These are phyloP conservation scores for Chlamydomonas applanata DNA, from an alignment of 139 green algal species.

Conservation along the genomic window DNA sequence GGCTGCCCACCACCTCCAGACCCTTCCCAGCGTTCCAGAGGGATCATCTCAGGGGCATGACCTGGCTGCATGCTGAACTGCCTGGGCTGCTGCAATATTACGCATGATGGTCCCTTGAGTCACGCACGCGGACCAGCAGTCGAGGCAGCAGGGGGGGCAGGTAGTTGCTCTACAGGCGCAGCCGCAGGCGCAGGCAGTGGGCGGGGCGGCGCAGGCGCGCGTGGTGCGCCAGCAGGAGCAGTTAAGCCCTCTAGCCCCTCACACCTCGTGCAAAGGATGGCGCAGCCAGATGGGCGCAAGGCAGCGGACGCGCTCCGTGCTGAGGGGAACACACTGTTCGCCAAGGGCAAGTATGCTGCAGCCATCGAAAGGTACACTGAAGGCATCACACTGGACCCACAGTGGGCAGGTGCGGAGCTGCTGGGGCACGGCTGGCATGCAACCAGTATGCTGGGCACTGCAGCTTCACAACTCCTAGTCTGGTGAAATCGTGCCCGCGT, in stretches of 20 bases:
- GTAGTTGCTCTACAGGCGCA: not conserved
- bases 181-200: not conserved
- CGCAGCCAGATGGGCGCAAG: slow-evolving; percentile 7
- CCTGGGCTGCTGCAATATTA: not conserved
- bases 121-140: not conserved
- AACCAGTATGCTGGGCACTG: not conserved
- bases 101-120: not conserved
- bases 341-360: slow-evolving; percentile 42
- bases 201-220: not conserved
- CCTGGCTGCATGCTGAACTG: not conserved
- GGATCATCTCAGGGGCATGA: not conserved
- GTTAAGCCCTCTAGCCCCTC: not conserved
- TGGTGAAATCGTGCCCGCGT: not conserved
- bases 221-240: not conserved
- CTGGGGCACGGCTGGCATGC: not conserved
- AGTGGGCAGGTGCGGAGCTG: slow-evolving; percentile 7
- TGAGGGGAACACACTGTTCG: slow-evolving; percentile 50
- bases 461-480: not conserved
- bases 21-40: too few relatives aligned
- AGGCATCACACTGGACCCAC: slow-evolving; percentile 35
- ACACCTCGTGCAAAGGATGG: too few relatives aligned
- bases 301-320: slow-evolving; percentile 31
- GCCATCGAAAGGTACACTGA: slow-evolving; percentile 53
- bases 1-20: too few relatives aligned
- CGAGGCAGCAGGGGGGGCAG: not conserved